A percentile compares a stretch with the other conserved stretches of the same genome.
These are phyloP conservation scores for Pisolithus thermaeus DNA, from an alignment of 1,284 basidiomycete genomes.

Conservation along the genomic window DNA sequence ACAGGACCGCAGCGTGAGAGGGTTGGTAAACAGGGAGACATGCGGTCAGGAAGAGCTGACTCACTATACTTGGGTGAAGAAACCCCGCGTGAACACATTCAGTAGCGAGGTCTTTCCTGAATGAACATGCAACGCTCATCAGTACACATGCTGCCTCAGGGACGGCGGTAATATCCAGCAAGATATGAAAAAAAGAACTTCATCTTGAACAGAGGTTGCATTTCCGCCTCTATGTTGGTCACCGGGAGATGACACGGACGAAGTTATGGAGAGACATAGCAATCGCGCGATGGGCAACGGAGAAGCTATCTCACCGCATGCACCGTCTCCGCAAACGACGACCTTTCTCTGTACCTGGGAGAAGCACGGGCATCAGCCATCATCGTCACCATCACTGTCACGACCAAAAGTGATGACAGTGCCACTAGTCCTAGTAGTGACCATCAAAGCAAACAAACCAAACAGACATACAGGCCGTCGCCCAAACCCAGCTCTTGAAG, in stretches of 20 bases:
- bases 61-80: conserved; percentile 85
- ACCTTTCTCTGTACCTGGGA: conserved; percentile 60
- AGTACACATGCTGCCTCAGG: background rate
- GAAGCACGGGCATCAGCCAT: background rate
- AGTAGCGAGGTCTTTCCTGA: conserved; percentile 75
- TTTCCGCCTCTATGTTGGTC: too few species aligned
- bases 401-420: conserved; percentile 15
- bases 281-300: background rate
- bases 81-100: conserved; percentile 81
- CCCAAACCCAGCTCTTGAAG: conserved; percentile 45
- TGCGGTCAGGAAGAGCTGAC: conserved; percentile 22
- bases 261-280: background rate
- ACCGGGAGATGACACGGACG: background rate
- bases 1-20: background rate
- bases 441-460: background rate
- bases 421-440: conserved; percentile 5
- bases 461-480: conserved; percentile 41
- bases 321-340: conserved; percentile 89
- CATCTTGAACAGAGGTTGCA: background rate
- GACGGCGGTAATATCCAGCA: background rate
- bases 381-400: background rate
- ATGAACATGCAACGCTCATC: conserved; percentile 13
- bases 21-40: too few species aligned
- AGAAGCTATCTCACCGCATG: conserved; percentile 57
- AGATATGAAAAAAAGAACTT: background rate